Evolutionary conservation across 345 rosid genomes (phyloP), one percentile per base, ranked within the genome.

Genomic region (Pistacia integerrima): DNA sequence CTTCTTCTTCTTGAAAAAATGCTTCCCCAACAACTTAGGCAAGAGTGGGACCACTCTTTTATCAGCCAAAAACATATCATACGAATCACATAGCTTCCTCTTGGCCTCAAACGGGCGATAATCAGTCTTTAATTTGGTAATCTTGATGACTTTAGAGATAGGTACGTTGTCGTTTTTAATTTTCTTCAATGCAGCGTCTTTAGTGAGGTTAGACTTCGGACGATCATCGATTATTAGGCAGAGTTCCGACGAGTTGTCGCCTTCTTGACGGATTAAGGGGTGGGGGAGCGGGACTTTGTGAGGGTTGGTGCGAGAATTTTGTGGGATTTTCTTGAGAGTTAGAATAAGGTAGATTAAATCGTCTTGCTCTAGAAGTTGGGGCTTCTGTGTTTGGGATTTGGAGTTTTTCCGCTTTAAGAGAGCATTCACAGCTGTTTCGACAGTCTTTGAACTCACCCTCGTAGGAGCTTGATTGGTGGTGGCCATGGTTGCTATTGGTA

Each of bases 21-120:
- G 91, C 82, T 89, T 93, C 76, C 95, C 97, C 66, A 93, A 67
- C 82, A 93, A 74, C 85, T 90, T 90, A 35, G 97, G 97, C 78
- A 93, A 84, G 62, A 93, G 73, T 1, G 91, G 91, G 66, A 88
- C 52, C 69, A 88, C 80, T 76, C 89, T 81, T 74, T 73, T 82
- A 61, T 88, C 91, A 0, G 89, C 88, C 12, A 88, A 81, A 64
- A 88, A 86, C 85, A 86, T 65, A 61, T 86, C 86, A 62, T 79
- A 86, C 8, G 87, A 84, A 81, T 84, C 89, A 69, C 88, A 84
- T 4, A 88, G 79, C 76, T 82, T 88, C 77, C 89, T 77, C 63
- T 86, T 88, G 11, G 89, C 82, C 76, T 88, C 91, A 30, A 86
- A 88, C 0, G 91, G 83, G 11, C 81, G 82, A 52, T 81, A 88